phyloP scores from a whole-genome alignment of 108 stramenopile species.

The Cyclotella cryptica region DNA sequence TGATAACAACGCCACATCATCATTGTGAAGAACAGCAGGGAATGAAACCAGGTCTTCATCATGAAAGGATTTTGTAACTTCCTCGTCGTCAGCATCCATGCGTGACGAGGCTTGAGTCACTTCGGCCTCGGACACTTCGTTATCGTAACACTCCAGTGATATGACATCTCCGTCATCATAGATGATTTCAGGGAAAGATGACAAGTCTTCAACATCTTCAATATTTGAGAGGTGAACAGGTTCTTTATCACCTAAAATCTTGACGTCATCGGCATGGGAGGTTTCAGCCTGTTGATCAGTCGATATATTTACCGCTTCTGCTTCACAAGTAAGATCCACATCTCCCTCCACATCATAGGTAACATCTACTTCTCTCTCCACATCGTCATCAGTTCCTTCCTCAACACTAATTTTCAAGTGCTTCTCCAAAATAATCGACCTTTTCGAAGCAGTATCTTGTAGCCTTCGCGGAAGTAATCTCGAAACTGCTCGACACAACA shows the following conservation, averaged over 20 bases:
- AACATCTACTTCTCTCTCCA: neutral
- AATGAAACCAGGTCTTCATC: neutral
- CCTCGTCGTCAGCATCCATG: neutral
- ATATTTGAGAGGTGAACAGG: neutral
- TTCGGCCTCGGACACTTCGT: too few species aligned
- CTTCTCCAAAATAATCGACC: too few species aligned
- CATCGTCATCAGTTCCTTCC: too few species aligned
- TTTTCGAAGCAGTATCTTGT: too few species aligned
- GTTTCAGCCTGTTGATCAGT: slow-evolving; percentile 1
- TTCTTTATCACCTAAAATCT: neutral
- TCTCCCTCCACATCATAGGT: neutral
- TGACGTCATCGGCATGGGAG: neutral
- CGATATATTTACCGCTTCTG: too few species aligned
- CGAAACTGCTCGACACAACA: slow-evolving; percentile 2
- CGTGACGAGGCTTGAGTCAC: neutral
- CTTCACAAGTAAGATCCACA: slow-evolving; percentile 8
- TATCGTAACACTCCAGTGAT: neutral
- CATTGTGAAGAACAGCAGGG: neutral
- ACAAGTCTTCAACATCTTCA: slow-evolving; percentile 6
- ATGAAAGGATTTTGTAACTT: neutral
- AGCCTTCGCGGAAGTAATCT: slow-evolving; percentile 7
- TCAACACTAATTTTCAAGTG: too few species aligned
- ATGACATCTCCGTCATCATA: too few species aligned
- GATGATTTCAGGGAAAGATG: too few species aligned
- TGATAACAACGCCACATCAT: neutral